These are phyloP conservation scores for Tribonema minus DNA, from an alignment of 108 stramenopile species.

Conservation along the genomic window DNA sequence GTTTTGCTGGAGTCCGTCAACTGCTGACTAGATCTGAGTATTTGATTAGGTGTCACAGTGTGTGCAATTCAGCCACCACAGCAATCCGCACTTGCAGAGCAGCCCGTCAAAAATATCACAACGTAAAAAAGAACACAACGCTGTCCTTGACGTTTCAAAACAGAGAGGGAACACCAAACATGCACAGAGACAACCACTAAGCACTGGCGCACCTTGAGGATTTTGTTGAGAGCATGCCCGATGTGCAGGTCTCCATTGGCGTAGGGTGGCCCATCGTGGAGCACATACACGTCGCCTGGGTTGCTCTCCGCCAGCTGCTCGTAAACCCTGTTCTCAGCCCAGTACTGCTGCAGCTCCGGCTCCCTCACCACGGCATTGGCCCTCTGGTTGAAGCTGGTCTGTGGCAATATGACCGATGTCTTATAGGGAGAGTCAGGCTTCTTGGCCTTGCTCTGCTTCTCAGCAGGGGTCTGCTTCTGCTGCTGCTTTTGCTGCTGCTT, in stretches of 20 bases:
- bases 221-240: slow-evolving; percentile 97
- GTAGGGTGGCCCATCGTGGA: slow-evolving; percentile 99
- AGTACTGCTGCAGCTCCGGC: slow-evolving; percentile 81
- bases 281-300: slow-evolving; percentile 66
- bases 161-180: too few relatives aligned
- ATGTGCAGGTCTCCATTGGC: slow-evolving; percentile 98
- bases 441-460: slow-evolving; percentile 58
- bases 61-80: too few relatives aligned
- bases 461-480: background rate
- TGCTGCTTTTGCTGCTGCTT: background rate
- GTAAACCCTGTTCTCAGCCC: slow-evolving; percentile 78
- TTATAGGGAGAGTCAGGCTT: slow-evolving; percentile 73
- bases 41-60: too few relatives aligned
- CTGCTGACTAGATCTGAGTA: too few relatives aligned
- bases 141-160: too few relatives aligned
- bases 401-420: slow-evolving; percentile 79
- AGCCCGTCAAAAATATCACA: too few relatives aligned
- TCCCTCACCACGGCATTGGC: slow-evolving; percentile 87
- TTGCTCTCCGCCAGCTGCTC: slow-evolving; percentile 64
- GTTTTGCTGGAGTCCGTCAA: too few relatives aligned
- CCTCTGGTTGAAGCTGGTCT: slow-evolving; percentile 80
- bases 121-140: too few relatives aligned
- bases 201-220: slow-evolving; percentile 49
- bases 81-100: too few relatives aligned
- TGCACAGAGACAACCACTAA: background rate